Evolutionary conservation across 176 grass and related monocot species (phyloP).

Genomic region (Musa acuminata): DNA sequence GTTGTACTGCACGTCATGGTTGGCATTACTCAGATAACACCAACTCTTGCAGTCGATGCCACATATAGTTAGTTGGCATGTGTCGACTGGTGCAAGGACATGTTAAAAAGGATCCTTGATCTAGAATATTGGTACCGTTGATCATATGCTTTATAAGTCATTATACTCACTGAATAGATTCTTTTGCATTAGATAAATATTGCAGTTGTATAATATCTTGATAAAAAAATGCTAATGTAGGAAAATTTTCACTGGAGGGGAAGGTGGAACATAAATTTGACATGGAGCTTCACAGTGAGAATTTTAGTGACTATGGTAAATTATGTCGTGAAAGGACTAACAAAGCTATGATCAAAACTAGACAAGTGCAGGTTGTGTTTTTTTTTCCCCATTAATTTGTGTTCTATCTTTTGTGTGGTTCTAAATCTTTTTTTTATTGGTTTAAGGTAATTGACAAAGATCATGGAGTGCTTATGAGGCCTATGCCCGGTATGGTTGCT

Average conservation of each 20-base stretch:
- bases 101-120: background rate
- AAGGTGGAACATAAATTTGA: conserved; percentile 89
- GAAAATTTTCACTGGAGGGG: conserved; percentile 72
- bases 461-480: conserved; percentile 67
- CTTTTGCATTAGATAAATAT: background rate
- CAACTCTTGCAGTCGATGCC: background rate
- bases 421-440: background rate
- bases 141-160: background rate
- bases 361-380: conserved; percentile 64
- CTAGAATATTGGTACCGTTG: background rate
- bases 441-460: conserved; percentile 74
- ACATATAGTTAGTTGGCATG: background rate
- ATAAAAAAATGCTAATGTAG: conserved; percentile 26
- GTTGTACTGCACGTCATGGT: background rate
- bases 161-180: background rate
- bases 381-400: conserved; percentile 7
- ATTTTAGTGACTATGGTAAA: conserved; percentile 72
- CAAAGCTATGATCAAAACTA: conserved; percentile 72
- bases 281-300: conserved; percentile 82
- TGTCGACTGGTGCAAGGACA: background rate
- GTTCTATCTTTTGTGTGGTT: conserved; percentile 13
- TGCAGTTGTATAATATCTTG: too few relatives aligned
- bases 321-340: conserved; percentile 88
- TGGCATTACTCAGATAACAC: background rate
- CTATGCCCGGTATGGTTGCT: conserved; percentile 79